Percentiles rank a stretch among this genome's conserved stretches.
These are phyloP conservation scores for Vitis hybrid DNA, from an alignment of 177 flowering plant species.

Conservation along the genomic window DNA sequence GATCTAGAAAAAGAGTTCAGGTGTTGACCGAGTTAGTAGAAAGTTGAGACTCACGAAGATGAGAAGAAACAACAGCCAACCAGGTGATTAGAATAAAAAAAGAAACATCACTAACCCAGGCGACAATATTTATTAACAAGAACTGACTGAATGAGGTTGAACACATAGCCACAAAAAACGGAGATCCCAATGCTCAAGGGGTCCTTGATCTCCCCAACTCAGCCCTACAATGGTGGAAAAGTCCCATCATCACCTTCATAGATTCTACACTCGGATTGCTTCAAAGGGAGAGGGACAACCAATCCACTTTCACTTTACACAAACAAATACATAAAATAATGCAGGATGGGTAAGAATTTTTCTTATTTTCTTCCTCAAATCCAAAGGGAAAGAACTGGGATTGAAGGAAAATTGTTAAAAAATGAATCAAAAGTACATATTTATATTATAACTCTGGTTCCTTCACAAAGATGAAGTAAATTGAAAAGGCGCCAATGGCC, in stretches of 20 bases:
- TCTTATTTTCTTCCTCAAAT: no score
- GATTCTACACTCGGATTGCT: slow-evolving; percentile 6
- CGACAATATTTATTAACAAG: background rate
- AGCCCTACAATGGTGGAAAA: background rate
- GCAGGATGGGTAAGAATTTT: no score
- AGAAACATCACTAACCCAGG: background rate
- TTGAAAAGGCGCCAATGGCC: no score
- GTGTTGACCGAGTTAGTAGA: slow-evolving; percentile 15
- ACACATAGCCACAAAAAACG: slow-evolving; percentile 9
- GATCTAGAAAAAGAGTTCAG: slow-evolving; percentile 5
- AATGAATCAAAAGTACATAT: no score
- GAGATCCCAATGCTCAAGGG: slow-evolving; percentile 11
- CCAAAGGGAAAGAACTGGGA: no score
- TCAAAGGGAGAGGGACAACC: background rate
- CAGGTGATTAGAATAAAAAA: background rate
- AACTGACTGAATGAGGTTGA: slow-evolving; percentile 5
- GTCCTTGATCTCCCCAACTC: slow-evolving; percentile 10
- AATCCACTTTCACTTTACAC: background rate
- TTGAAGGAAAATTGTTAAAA: no score
- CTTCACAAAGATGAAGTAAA: no score
- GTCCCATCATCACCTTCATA: background rate
- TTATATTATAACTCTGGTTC: no score
- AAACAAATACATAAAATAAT: background rate
- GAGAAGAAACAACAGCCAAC: background rate
- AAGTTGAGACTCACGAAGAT: background rate